Evolutionary conservation across 1,284 basidiomycete genomes (phyloP).

Genomic region (Trametes versicolor): DNA sequence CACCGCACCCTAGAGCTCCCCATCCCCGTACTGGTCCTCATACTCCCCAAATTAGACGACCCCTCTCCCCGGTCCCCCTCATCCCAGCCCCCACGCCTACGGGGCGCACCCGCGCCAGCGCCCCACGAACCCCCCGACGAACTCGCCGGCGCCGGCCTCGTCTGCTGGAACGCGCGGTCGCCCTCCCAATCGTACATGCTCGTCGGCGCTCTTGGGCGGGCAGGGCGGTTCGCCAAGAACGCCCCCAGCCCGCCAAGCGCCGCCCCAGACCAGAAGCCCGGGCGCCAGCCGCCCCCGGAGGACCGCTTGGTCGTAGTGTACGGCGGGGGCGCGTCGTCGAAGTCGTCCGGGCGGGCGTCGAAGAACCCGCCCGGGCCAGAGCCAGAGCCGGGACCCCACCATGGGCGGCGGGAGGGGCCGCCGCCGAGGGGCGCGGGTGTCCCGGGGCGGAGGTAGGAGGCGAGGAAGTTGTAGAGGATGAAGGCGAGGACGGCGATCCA

Average conservation of each 20-base stretch:
- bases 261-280: conserved; percentile 87
- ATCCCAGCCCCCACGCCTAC: conserved; percentile 30
- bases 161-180: conserved; percentile 42
- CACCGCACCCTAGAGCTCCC: conserved; percentile 72
- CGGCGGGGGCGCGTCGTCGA: conserved; percentile 74
- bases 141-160: conserved; percentile 16
- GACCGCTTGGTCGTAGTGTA: conserved; percentile 63
- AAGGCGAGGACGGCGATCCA: conserved; percentile 64
- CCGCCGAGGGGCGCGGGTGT: conserved; percentile 35
- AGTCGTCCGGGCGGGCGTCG: conserved; percentile 44
- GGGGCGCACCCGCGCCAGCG: conserved; percentile 12
- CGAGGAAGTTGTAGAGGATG: conserved; percentile 66
- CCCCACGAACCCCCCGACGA: conserved; percentile 17
- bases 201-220: conserved; percentile 36
- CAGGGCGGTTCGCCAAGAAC: conserved; percentile 58
- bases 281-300: conserved; percentile 54
- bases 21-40: conserved; percentile 74
- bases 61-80: conserved; percentile 73
- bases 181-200: conserved; percentile 64
- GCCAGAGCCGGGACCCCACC: conserved; percentile 39
- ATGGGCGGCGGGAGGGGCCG: conserved; percentile 47
- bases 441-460: conserved; percentile 56
- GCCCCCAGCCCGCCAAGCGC: conserved; percentile 73
- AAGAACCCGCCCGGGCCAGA: conserved; percentile 60
- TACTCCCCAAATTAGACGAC: conserved; percentile 69